Base-by-base conservation (phyloP, 2,329 filamentous ascomycete genomes). In the Trichoderma afroharzianum region DNA sequence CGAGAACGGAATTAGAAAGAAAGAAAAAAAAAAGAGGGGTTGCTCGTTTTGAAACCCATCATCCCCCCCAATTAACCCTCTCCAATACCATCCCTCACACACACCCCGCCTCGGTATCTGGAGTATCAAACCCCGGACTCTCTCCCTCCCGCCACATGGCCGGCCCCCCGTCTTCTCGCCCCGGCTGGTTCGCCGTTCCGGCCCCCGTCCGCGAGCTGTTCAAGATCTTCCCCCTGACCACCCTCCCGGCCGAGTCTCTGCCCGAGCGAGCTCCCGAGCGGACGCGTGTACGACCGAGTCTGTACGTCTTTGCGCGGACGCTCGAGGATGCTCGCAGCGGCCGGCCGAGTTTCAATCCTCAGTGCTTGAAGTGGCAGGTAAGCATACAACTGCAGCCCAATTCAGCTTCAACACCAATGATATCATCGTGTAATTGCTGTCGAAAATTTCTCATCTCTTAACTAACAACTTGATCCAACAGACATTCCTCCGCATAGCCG, bases 311-410 rank as follows among this genome's bases (percentile, higher is more conserved):
- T 81, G 88, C 89, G 72, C 88, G 87, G 15, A 83, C 88, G 1
- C 83, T 86, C n/a, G 91, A 89, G 76, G 92, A 70, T 21, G 68
- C 68, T 30, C 43, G 28, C 11, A n/a, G 26, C 7, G 62, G 62
- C 5, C 82, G 85, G 33, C 92, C 94, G 30, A 97, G 93, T 74
- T 97, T 92, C 83, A 98, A 98, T 80, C 96, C 96, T 12, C 90
- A 91, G 72, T 99, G 96, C 84, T 85, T 98, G 78, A 97, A 95
- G 85, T 98, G 94, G 94, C 96, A 98, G 92, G 94, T 95, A 77
- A 75, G 33, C 12, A 39, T 15, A 36, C 59, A 15, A 4, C 21
- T 18, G 3, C 30, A 18, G 50, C 18, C 14, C n/a, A n/a, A n/a
- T n/a, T n/a, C n/a, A n/a, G n/a, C 57, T 8, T 43, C 5, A 1